Percentiles rank a stretch among this genome's conserved stretches.
Conservation (phyloP, 208 protist genomes). For the Leishmania major region DNA sequence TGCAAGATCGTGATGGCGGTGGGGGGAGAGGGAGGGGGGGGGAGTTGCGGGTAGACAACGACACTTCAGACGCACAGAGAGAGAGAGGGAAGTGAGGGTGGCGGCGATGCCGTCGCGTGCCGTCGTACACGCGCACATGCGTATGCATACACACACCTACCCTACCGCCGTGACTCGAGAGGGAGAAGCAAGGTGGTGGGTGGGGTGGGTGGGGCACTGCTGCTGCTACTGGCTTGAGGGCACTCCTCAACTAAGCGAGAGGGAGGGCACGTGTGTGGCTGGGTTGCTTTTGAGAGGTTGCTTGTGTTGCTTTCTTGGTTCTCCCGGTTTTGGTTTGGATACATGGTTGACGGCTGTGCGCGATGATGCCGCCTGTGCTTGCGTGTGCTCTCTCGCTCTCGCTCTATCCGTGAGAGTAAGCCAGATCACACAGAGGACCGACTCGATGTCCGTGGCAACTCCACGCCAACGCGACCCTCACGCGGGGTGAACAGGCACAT, state of each 20-base stretch:
- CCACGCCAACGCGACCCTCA: not conserved
- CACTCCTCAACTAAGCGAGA: not conserved
- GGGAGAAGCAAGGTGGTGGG: not conserved
- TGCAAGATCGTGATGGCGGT: not conserved
- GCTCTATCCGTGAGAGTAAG: not conserved
- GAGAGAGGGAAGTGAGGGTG: not conserved
- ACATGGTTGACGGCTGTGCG: slow-evolving; percentile 3
- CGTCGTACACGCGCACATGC: not conserved
- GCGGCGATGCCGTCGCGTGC: not conserved
- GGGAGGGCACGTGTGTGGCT: not conserved
- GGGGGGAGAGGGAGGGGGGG: not conserved
- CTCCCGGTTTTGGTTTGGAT: not conserved
- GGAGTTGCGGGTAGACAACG: not conserved
- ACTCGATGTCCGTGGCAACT: not conserved
- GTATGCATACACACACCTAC: not conserved
- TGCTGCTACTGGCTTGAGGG: not conserved
- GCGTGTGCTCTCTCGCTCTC: not conserved
- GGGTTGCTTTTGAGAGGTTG: not conserved
- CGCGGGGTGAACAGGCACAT: not conserved
- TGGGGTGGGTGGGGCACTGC: not conserved
- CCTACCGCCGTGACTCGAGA: not conserved
- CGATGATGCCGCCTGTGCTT: not conserved
- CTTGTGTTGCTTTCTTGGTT: not conserved
- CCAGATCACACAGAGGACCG: not conserved
- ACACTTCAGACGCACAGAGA: not conserved